Evolutionary conservation across 495 filamentous ascomycete species (phyloP).

Genomic region (Neurospora tetraspora): DNA sequence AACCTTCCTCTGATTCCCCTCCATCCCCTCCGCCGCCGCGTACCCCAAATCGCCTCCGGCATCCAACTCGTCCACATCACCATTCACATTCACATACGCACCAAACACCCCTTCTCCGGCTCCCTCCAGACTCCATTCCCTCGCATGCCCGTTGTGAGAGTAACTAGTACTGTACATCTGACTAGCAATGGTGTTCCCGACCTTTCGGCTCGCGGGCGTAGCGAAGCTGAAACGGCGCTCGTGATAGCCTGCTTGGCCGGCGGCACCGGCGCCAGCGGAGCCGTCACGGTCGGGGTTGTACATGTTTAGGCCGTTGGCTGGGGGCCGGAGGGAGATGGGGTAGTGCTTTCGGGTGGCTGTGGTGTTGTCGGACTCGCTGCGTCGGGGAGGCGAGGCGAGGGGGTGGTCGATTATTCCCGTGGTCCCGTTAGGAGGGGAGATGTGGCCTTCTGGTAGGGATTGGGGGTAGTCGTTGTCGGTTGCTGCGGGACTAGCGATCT

Average conservation of each 20-base stretch:
- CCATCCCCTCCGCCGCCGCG: constrained; percentile 86
- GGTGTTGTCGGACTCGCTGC: background rate
- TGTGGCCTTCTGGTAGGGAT: background rate
- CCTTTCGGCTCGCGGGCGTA: constrained; percentile 23
- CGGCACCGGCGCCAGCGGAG: background rate
- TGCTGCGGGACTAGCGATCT: constrained; percentile 46
- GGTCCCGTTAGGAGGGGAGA: constrained; percentile 3
- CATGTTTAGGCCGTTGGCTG: constrained; percentile 20
- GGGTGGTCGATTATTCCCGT: background rate
- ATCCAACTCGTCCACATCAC: constrained; percentile 49
- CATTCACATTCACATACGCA: constrained; percentile 39
- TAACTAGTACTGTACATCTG: constrained; percentile 26
- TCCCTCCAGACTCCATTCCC: background rate
- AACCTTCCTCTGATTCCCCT: constrained; percentile 78
- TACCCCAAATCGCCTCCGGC: constrained; percentile 89
- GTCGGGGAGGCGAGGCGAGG: background rate
- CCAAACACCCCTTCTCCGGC: background rate
- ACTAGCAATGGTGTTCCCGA: constrained; percentile 33
- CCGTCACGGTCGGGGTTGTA: constrained; percentile 28
- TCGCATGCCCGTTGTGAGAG: background rate
- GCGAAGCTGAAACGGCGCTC: constrained; percentile 33
- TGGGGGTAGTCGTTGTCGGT: constrained; percentile 3
- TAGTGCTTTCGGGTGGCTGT: background rate
- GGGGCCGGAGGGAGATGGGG: background rate
- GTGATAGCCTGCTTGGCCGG: constrained; percentile 14